Conservation (phyloP, 441 rosid genomes). For the Erysimum pusillum region DNA sequence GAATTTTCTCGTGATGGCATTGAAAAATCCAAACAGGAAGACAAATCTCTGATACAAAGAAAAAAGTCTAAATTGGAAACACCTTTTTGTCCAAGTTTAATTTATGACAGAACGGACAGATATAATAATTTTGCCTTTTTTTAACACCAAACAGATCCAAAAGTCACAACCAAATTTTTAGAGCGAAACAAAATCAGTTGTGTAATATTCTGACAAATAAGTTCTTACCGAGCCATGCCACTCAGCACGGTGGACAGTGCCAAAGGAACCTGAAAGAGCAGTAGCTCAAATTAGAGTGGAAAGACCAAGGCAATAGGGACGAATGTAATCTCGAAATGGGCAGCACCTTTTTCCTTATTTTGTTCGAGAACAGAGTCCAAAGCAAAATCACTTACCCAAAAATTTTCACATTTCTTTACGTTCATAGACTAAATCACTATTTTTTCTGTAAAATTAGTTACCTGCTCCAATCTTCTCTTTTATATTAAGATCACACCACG, state of each 20-base stretch:
- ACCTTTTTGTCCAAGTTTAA: conserved; percentile 12
- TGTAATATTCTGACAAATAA: not conserved
- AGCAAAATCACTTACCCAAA: conserved; percentile 25
- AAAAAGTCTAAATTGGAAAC: not conserved
- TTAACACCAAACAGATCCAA: conserved; percentile 24
- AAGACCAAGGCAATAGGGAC: conserved; percentile 29
- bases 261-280: conserved; percentile 94
- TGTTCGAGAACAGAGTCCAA: conserved; percentile 10
- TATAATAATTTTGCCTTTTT: conserved; percentile 8
- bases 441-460: conserved; percentile 44
- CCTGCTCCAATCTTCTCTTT: conserved; percentile 99
- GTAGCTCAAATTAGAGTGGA: conserved; percentile 40
- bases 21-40: conserved; percentile 16
- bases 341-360: not conserved
- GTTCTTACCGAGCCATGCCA: conserved; percentile 98
- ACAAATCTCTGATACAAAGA: conserved; percentile 1
- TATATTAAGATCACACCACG: conserved; percentile 90
- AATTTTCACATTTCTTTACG: conserved; percentile 20
- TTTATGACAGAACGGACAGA: conserved; percentile 3
- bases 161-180: not conserved
- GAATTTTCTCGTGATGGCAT: not conserved
- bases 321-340: conserved; percentile 18
- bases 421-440: conserved; percentile 3
- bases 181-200: not conserved
- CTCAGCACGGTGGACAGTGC: conserved; percentile 98